Percentiles rank a stretch among this genome's conserved stretches.
phyloP scores from a whole-genome alignment of 768 basidiomycete species.

The Agaricus sinodeliciosus region DNA sequence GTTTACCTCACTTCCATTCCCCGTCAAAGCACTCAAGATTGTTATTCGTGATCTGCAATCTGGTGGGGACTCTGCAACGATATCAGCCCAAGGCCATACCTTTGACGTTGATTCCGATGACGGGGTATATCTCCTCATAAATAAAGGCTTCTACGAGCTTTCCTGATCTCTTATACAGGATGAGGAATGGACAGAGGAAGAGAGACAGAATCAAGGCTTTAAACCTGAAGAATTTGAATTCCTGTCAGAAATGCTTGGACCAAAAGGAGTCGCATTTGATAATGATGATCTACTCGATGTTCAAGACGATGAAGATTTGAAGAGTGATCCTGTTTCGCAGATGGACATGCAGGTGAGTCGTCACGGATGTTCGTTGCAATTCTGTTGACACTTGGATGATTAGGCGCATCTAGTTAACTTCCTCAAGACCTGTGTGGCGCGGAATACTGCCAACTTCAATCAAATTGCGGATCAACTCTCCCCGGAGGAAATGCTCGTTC shows the following conservation, averaged over 20 bases:
- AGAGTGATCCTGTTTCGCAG: constrained; percentile 77
- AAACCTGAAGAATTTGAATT: constrained; percentile 78
- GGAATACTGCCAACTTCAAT: constrained; percentile 58
- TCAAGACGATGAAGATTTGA: constrained; percentile 82
- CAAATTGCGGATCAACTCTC: constrained; percentile 58
- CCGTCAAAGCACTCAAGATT: constrained; percentile 87
- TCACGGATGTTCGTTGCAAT: background rate
- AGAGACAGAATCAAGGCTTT: constrained; percentile 47
- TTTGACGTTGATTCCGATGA: constrained; percentile 71
- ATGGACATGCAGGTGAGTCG: constrained; percentile 67
- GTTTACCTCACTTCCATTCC: constrained; percentile 83
- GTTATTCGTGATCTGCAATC: constrained; percentile 79
- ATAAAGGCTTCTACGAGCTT: background rate
- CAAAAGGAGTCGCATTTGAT: constrained; percentile 65
- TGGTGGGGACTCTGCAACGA: constrained; percentile 65
- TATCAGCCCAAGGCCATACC: constrained; percentile 46
- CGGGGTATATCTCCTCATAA: constrained; percentile 35
- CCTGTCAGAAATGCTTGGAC: constrained; percentile 78
- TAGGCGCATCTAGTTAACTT: constrained; percentile 69
- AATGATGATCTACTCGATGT: constrained; percentile 72
- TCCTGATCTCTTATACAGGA: constrained; percentile 37
- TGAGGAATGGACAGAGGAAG: constrained; percentile 94
- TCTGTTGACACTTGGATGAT: background rate
- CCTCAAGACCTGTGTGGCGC: constrained; percentile 59
- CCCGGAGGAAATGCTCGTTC: constrained; percentile 64